A percentile compares a stretch with the other conserved stretches of the same genome.
Conservation (phyloP, 2,329 filamentous ascomycete species). For the Talaromyces sp. region DNA sequence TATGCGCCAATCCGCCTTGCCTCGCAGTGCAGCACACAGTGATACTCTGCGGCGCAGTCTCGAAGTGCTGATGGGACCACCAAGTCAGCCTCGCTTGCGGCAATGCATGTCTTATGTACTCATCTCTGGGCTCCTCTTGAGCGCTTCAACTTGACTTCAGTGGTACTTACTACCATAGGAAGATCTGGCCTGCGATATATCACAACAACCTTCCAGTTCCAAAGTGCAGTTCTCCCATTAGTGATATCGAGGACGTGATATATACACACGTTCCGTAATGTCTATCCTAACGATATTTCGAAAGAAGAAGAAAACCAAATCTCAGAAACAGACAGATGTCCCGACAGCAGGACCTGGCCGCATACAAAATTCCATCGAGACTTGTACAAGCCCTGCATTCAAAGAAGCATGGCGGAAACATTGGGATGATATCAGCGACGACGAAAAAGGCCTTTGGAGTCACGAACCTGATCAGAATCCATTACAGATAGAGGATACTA, state of each 20-base stretch:
- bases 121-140: not conserved
- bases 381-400: conserved; percentile 17
- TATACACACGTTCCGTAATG: not conserved
- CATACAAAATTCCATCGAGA: not conserved
- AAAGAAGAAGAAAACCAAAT: conserved; percentile 10
- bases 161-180: not conserved
- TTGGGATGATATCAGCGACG: conserved; percentile 11
- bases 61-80: not conserved
- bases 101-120: not conserved
- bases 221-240: not conserved
- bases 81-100: not conserved
- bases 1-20: conserved; percentile 9
- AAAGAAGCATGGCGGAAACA: conserved; percentile 19
- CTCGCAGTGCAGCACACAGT: not conserved
- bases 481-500: conserved; percentile 8
- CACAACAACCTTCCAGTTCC: too few relatives aligned
- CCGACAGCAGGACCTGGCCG: not conserved
- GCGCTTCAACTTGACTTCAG: not conserved
- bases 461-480: not conserved
- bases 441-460: conserved; percentile 16
- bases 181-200: not conserved
- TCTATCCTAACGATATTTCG: conserved; percentile 12
- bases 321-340: not conserved
- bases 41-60: not conserved
- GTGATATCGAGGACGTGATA: not conserved